phyloP scores from a whole-genome alignment of 352 stramenopile genomes.

The Phytophthora tubulina region DNA sequence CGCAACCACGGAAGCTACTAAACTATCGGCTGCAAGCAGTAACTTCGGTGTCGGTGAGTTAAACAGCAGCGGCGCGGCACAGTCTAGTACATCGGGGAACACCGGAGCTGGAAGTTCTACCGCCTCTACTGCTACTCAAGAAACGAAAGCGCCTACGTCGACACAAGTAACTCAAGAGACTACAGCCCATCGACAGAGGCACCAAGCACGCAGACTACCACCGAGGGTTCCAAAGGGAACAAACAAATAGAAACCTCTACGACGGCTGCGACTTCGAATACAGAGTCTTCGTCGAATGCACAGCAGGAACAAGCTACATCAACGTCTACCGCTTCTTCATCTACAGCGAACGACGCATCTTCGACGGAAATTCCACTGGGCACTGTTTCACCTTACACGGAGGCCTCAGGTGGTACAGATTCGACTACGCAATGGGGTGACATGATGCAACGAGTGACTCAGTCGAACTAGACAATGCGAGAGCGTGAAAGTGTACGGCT shows the following conservation, averaged over 20 bases:
- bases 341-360: background rate
- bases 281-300: background rate
- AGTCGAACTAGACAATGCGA: too few relatives aligned
- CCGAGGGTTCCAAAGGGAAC: too few relatives aligned
- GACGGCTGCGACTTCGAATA: too few relatives aligned
- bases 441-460: background rate
- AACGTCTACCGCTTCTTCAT: background rate
- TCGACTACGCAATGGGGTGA: background rate
- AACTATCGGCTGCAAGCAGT: slow-evolving; percentile 10
- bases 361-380: background rate
- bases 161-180: background rate
- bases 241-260: too few relatives aligned
- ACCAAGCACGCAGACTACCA: background rate
- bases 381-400: background rate
- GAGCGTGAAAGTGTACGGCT: too few relatives aligned
- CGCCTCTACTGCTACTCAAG: background rate
- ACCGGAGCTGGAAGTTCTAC: background rate
- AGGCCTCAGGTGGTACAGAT: background rate
- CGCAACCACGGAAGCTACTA: slow-evolving; percentile 3
- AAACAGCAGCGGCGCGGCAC: background rate
- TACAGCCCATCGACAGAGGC: background rate
- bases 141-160: background rate
- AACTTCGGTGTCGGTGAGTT: slow-evolving; percentile 31
- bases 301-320: background rate
- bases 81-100: background rate